Conservation (phyloP, 805 yeast species). For the Pichia occidentalis region DNA sequence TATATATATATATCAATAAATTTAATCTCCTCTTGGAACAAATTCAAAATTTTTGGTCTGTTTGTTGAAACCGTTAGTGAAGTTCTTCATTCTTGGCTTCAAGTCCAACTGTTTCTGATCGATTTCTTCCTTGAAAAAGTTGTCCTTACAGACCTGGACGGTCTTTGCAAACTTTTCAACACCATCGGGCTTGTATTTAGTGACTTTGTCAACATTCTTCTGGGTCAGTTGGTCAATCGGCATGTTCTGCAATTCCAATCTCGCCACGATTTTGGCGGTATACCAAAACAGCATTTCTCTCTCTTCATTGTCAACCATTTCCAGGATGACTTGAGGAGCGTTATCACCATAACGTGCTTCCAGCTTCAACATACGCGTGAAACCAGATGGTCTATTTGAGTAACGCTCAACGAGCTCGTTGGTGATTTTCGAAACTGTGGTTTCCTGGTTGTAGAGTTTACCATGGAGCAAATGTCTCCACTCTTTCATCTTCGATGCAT, state of each 20-base stretch:
- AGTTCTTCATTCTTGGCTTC: conserved; percentile 27
- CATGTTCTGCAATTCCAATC: conserved; percentile 58
- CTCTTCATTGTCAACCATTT: conserved; percentile 57
- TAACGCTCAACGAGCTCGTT: conserved; percentile 62
- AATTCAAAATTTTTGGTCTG: conserved; percentile 25
- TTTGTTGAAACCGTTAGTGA: conserved; percentile 27
- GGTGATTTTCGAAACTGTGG: conserved; percentile 57
- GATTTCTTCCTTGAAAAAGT: conserved; percentile 33
- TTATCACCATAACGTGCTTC: conserved; percentile 87
- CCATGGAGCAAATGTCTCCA: conserved; percentile 29
- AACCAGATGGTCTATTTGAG: conserved; percentile 63
- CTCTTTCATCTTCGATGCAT: conserved; percentile 20
- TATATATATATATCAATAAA: conserved; percentile 1
- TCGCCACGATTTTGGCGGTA: conserved; percentile 79
- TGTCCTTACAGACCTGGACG: conserved; percentile 50
- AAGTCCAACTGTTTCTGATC: conserved; percentile 12
- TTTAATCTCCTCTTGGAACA: conserved; percentile 26
- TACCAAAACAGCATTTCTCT: conserved; percentile 70
- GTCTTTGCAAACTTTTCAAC: conserved; percentile 47
- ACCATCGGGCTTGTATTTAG: conserved; percentile 43
- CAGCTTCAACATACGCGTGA: conserved; percentile 73
- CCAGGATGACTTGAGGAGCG: conserved; percentile 84
- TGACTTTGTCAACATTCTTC: conserved; percentile 48
- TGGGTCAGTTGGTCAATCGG: conserved; percentile 48
- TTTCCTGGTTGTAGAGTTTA: conserved; percentile 41